Base-by-base conservation (phyloP, 2,329 filamentous ascomycete species). In the Colletotrichum orbiculare region DNA sequence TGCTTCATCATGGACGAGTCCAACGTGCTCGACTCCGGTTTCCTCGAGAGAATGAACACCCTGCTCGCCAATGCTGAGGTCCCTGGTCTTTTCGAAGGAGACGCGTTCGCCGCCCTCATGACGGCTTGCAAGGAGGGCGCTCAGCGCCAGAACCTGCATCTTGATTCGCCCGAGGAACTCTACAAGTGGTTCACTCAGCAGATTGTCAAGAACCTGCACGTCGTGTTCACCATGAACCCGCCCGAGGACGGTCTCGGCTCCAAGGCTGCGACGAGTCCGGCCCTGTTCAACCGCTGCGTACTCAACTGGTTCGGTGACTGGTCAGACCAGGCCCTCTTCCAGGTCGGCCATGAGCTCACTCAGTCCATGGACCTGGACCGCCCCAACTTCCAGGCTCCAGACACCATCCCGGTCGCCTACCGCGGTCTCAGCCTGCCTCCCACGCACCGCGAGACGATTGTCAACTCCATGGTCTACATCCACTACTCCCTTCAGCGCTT, bases 111-210 rank as follows among this genome's bases (percentile, higher is more conserved):
- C 13, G 92, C 96, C n/a, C 83, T 99, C 69, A 98, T 99, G 96
- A 99, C 96, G 34, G 94, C 94, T 60, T 99, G 96, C 83, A 98
- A 97, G 78, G 96, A 99, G 81, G 96, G 96, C 65, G 95, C 96
- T 17, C 96, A 99, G 77, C 91, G 94, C 67, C 96, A 99, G 81
- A 96, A 96, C 52, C 85, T 98, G 64, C 89, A 98, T 64, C 87
- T 99, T 1, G 96, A 99, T 79, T 98, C 96, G 1, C 94, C 97
- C 71, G 96, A 99, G 81, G 96, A 99, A 78, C 84, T 99, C n/a
- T 99, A 99, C 85, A 98, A 98, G 81, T 99, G 96, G 96, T 99
- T 99, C 81, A 99, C 96, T 0, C 93, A 97, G 73, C 96, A 99
- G 77, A 98, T 99, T 73, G 92, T 99, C 76, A 97, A 97, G 83